Percentiles rank a stretch among this genome's conserved stretches.
Conservation (phyloP, 331 rosid species). For the Rosa hybrid region DNA sequence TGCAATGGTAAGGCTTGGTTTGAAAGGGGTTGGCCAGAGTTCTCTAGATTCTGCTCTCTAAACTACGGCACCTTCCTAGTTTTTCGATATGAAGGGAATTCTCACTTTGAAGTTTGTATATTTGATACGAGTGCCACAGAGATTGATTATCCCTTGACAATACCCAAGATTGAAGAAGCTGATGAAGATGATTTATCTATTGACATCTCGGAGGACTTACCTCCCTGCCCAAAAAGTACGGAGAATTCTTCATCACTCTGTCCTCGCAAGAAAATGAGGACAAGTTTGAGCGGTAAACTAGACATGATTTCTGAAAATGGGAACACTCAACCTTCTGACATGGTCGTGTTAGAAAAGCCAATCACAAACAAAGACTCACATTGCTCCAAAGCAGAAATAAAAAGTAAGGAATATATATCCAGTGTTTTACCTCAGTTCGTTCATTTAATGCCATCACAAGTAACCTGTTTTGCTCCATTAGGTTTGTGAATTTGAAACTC, state of each 20-base stretch:
- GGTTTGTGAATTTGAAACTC: not conserved
- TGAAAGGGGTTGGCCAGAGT: constrained; percentile 29
- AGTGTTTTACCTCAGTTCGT: not conserved
- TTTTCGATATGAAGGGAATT: constrained; percentile 33
- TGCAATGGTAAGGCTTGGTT: constrained; percentile 36
- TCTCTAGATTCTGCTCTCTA: constrained; percentile 29
- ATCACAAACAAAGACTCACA: not conserved
- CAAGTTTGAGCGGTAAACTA: not conserved
- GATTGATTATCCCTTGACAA: not conserved
- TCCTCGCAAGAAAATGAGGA: constrained; percentile 27
- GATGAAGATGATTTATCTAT: not conserved
- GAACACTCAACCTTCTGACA: not conserved
- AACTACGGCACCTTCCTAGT: constrained; percentile 20
- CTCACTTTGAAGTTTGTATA: constrained; percentile 27
- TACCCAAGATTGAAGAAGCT: not conserved
- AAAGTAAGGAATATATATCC: not conserved
- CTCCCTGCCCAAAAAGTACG: not conserved
- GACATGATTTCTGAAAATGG: not conserved
- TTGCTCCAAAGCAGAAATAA: not conserved
- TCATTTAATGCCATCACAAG: not conserved
- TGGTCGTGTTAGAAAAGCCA: not conserved
- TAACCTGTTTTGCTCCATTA: not conserved
- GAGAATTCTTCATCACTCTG: not conserved
- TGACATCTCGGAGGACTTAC: not conserved
- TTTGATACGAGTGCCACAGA: constrained; percentile 7